Conservation (phyloP, 768 basidiomycete species). For the Suillus subalutaceus region DNA sequence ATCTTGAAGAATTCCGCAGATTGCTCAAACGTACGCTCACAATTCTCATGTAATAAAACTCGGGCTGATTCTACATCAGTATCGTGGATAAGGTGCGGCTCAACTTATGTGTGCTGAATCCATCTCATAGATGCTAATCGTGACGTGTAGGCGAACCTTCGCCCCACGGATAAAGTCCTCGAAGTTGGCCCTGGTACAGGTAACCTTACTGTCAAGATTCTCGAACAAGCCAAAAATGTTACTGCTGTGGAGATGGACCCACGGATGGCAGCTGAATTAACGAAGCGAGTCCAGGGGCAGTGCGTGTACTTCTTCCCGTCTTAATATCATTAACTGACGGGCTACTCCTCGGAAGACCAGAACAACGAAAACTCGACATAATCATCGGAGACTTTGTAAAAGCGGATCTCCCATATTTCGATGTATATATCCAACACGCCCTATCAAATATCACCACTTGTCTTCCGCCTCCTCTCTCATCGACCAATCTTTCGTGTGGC, state of each 20-base stretch:
- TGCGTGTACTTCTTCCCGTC: conserved; percentile 47
- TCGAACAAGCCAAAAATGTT: conserved; percentile 91
- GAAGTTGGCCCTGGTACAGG: conserved; percentile 99
- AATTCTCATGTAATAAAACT: conserved; percentile 23
- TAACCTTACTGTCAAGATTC: conserved; percentile 90
- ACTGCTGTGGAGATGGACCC: conserved; percentile 98
- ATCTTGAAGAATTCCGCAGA: conserved; percentile 93
- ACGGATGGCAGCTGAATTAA: conserved; percentile 96
- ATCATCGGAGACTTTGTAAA: conserved; percentile 98
- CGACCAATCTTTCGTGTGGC: conserved; percentile 92
- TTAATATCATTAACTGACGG: not conserved
- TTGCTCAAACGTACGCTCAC: conserved; percentile 78
- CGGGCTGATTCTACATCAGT: conserved; percentile 34
- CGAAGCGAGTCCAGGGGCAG: conserved; percentile 98
- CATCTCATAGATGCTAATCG: conserved; percentile 9
- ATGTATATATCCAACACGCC: conserved; percentile 99
- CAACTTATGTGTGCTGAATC: not conserved
- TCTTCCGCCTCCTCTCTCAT: conserved; percentile 96
- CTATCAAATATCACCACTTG: conserved; percentile 97
- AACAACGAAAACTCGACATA: conserved; percentile 92
- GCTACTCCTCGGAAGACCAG: conserved; percentile 59
- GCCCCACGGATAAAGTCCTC: conserved; percentile 93
- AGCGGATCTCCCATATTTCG: conserved; percentile 96
- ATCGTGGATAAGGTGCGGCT: conserved; percentile 62
- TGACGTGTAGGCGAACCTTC: conserved; percentile 73